A percentile compares a stretch with the other conserved stretches of the same genome.
Evolutionary conservation across 306 rosid genomes (phyloP).

Genomic region (Senna tora): DNA sequence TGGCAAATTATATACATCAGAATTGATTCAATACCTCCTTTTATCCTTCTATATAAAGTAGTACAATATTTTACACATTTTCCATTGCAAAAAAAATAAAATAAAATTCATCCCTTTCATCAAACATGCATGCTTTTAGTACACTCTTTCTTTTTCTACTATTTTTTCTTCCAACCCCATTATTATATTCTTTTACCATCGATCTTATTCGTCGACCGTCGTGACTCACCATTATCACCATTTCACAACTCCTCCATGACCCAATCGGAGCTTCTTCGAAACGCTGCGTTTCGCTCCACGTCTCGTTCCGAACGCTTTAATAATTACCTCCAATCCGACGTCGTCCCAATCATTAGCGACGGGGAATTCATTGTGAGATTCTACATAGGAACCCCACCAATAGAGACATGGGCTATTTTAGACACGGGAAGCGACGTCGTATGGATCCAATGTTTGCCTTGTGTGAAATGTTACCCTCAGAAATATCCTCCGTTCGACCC

Average conservation of each 20-base stretch:
- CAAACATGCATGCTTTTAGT: too few relatives aligned
- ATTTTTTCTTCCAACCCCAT: too few relatives aligned
- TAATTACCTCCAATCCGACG: background rate
- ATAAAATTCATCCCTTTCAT: too few relatives aligned
- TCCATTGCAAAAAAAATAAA: too few relatives aligned
- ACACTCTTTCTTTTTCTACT: too few relatives aligned
- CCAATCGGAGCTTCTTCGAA: background rate
- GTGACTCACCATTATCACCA: conserved; percentile 26
- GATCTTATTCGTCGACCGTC: too few relatives aligned
- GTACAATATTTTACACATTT: too few relatives aligned
- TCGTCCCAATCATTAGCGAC: background rate
- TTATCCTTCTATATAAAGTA: too few relatives aligned
- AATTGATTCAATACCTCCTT: too few relatives aligned
- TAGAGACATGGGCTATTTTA: background rate
- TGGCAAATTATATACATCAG: too few relatives aligned
- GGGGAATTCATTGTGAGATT: background rate
- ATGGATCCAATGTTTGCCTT: conserved; percentile 6
- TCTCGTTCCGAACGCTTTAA: background rate
- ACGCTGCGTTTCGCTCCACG: background rate
- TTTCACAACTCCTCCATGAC: conserved; percentile 1
- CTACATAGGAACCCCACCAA: conserved; percentile 6
- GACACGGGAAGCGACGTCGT: background rate
- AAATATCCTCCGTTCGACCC: background rate
- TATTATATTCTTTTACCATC: too few relatives aligned
- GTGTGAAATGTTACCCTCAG: background rate